Evolutionary conservation across 2,329 filamentous ascomycete species (phyloP), one percentile per base, ranked within the genome.

Genomic region (Sporothrix brasiliensis): DNA sequence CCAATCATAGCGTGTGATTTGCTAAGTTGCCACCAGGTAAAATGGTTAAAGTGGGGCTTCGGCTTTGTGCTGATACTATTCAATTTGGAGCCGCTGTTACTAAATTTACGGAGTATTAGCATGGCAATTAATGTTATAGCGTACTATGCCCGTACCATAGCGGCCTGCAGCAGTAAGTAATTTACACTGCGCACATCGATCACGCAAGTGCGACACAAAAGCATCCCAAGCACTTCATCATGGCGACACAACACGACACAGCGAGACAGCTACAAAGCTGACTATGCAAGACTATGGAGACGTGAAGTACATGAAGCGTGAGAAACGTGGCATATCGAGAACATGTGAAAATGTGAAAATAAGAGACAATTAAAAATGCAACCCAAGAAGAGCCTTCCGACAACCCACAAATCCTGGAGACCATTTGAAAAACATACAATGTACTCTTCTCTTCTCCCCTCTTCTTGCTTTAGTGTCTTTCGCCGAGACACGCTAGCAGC

Each of bases 401-500:
- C 27, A 19, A 56, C n/a, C 30, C 2, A 34, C 41, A 44, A 13
- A 4, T 56, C 44, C 19, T 9, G 47, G 63, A 66, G 53, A 53
- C 52, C 63, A 52, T 21, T 13, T 44, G 39, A 53, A 44, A 11
- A 52, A 24, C 47, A 66, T 52, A 34, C 47, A 66, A 52, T 65
- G 19, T 4, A 19, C 21, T 19, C 27, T 56, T 24, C 6, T 50
- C n/a, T 9, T 30, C 11, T 30, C 27, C 4, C 9, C 27, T 44
- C 14, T 24, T 41, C 7, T 9, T 41, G 21, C 50, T 21, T 21
- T 70, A 74, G 5, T 72, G 61, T 0, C 67, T 56, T 74, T 85
- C 84, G 21, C 85, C 86, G 67, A 88, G 80, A 69, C 85, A 87
- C n/a, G 91, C 92, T 74, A 96, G 80, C 86, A 97, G 84, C 76